Evolutionary conservation across 768 basidiomycete genomes (phyloP), one percentile per base, ranked within the genome.

Genomic region (Rhizopogon vulgaris): DNA sequence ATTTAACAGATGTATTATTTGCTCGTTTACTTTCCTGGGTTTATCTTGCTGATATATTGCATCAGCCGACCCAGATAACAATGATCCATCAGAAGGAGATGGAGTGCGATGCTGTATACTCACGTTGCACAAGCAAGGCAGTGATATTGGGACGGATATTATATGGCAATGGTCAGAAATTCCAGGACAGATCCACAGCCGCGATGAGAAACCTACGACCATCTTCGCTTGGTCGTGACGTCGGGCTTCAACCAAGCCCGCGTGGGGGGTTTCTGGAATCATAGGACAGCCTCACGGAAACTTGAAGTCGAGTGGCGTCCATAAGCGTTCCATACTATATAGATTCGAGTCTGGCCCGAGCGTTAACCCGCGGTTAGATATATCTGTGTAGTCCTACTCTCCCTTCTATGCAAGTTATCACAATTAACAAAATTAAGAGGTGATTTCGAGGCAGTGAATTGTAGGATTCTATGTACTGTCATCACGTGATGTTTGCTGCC

Each of bases 1-100:
- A 17, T 72, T 79, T 32, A 73, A 73, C 48, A 62, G 74, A 61
- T 69, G 81, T 80, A n/a, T 34, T 27, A 47, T 45, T 34, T 38
- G 1, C 12, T 34, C 11, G 18, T 24, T 34, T 18, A 6, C 24
- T 48, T 46, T 24, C 18, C 47, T 38, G 17, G 41, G 6, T 47
- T 54, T 37, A 2, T 15, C 38, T 55, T 52, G 50, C 39, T 38
- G 6, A 34, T 34, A 7, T 39, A 10, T 51, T 48, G 39, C 38
- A 67, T 62, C 38, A 37, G 49, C 41, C 22, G 54, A 37, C 17
- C 60, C 42, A 24, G 11, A 46, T 15, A 9, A 14, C 4, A 11
- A 46, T 24, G 34, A 5, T 24, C 30, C 9, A 24, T 24, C 45
- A 34, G 45, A 46, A 32, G 18, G 45, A 46, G 22, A 14, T 24